A percentile compares a stretch with the other conserved stretches of the same genome.
Conservation (phyloP, 2,329 filamentous ascomycete species). For the Cercospora nicotianae region DNA sequence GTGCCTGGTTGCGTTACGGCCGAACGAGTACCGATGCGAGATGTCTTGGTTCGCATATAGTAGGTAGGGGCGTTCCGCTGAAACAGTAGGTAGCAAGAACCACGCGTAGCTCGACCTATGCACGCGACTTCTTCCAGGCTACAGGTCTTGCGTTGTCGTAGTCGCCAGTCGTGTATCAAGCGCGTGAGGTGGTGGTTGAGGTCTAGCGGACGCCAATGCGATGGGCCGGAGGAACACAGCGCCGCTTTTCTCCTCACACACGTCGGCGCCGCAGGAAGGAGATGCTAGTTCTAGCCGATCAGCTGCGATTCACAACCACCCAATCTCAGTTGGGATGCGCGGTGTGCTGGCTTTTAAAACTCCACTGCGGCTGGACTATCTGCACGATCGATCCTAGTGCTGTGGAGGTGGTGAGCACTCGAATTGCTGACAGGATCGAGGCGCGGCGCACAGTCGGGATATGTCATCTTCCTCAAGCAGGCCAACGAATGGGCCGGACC, state of each 20-base stretch:
- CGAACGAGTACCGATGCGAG: conserved; percentile 5
- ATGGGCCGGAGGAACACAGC: conserved; percentile 2
- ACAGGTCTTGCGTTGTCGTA: not conserved
- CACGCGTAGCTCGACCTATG: not conserved
- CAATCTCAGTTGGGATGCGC: not conserved
- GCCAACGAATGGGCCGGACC: not conserved
- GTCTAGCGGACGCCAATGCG: not conserved
- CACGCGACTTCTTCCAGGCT: not conserved
- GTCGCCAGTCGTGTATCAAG: not conserved
- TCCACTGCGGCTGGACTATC: not conserved
- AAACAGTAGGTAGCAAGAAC: not conserved
- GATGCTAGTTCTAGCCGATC: not conserved
- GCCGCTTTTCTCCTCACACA: not conserved
- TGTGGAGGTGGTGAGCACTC: not conserved
- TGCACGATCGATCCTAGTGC: not conserved
- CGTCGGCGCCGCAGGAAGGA: not conserved
- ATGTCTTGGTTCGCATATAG: not conserved
- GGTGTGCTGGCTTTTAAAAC: not conserved
- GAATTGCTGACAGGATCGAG: not conserved
- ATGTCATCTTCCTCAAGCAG: not conserved
- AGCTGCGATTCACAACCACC: not conserved
- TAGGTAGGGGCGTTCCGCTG: not conserved
- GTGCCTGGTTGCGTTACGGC: conserved; percentile 6
- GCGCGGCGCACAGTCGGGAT: not conserved
- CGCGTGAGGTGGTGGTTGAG: not conserved